Evolutionary conservation across 768 basidiomycete species (phyloP), one percentile per base, ranked within the genome.

Genomic region (Boletus rubescentipes): DNA sequence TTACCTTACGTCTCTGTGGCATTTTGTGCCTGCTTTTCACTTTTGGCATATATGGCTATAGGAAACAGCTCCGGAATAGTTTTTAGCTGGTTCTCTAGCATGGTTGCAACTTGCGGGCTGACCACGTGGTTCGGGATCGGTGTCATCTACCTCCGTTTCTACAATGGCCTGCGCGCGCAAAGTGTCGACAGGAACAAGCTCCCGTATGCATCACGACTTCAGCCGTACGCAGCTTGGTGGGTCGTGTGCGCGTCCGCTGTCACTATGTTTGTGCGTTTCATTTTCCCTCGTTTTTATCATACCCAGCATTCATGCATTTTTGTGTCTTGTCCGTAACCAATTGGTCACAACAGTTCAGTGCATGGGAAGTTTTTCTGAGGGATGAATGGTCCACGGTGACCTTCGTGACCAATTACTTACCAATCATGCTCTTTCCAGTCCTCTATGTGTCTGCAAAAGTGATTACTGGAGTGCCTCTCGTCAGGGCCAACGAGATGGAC

Each of bases 81-180:
- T 23, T 79, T 79, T 60, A 70, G 63, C 12, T 79, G 75, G 75
- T 71, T 69, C 36, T 64, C 65, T 11, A 61, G 36, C 32, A 61
- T 66, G 59, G 64, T 64, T 11, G 65, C 75, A 18, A 71, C 73
- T 29, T 70, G 72, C 16, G 76, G 77, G 14, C 56, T 78, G 40
- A 63, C 71, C 30, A 73, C 73, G 8, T 78, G 76, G 74, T 69
- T 75, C 46, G 72, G 74, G 9, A 75, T 77, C 49, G 57, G 63
- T 5, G 54, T 79, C 35, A 76, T 73, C 9, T 80, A 79, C 65
- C 57, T 80, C 36, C 73, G 75, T 29, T 79, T 79, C 66, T 69
- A 69, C 53, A 64, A 71, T 11, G 84, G 80, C 31, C 55, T 78
- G 61, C 70, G 71, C 35, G 67, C 61, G 1, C 82, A 84, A 59